A percentile compares a stretch with the other conserved stretches of the same genome.
Evolutionary conservation across 345 rosid genomes (phyloP).

Genomic region (Reutealis trisperma): DNA sequence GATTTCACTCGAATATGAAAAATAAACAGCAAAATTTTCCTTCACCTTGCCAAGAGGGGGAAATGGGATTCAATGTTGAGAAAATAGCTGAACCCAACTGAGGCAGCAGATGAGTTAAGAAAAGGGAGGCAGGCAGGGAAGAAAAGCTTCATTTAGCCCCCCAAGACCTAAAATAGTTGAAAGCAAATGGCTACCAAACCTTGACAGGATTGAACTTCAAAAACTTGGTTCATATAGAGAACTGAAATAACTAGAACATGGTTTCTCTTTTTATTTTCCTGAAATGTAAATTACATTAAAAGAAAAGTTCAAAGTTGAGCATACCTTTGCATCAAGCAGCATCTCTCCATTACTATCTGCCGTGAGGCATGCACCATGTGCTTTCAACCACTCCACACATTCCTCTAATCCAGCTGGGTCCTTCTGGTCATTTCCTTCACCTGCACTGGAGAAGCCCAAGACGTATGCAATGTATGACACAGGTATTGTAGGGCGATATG

Average conservation of each 20-base stretch:
- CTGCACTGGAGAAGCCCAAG: slow-evolving; percentile 58
- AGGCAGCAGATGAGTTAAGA: too few relatives aligned
- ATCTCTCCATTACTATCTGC: slow-evolving; percentile 64
- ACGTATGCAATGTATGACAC: slow-evolving; percentile 73
- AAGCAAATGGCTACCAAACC: neutral
- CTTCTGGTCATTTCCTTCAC: slow-evolving; percentile 57
- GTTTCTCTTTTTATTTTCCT: neutral
- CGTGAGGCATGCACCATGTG: slow-evolving; percentile 74
- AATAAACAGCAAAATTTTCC: too few relatives aligned
- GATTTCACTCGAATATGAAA: too few relatives aligned
- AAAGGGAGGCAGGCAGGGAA: too few relatives aligned
- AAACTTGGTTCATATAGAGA: neutral
- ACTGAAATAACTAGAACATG: neutral
- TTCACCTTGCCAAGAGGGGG: too few relatives aligned
- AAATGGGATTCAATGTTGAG: too few relatives aligned
- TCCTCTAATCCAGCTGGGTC: slow-evolving; percentile 61
- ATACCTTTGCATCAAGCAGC: slow-evolving; percentile 86
- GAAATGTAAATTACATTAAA: neutral
- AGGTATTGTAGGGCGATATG: slow-evolving; percentile 89
- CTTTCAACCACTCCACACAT: slow-evolving; percentile 85
- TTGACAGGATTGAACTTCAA: neutral
- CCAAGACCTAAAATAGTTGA: too few relatives aligned
- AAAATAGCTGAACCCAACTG: too few relatives aligned
- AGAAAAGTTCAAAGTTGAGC: neutral
- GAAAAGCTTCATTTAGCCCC: too few relatives aligned